Percentiles rank a stretch among this genome's conserved stretches.
These are phyloP conservation scores for Suhomyces taliae DNA, from an alignment of 1,139 yeast species.

Conservation along the genomic window DNA sequence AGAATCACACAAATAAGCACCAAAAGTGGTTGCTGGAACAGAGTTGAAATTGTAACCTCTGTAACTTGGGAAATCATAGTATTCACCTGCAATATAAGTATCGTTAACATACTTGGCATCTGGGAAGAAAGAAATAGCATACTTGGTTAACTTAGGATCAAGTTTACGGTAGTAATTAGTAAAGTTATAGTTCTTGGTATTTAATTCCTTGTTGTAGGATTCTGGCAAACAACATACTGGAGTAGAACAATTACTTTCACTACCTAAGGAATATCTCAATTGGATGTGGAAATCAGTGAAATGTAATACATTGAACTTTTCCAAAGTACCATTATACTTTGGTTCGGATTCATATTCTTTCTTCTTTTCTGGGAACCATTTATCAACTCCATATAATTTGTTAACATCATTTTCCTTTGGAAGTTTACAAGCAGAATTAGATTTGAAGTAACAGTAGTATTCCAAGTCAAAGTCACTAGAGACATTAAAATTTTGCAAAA, in stretches of 20 bases:
- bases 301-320: constrained; percentile 60
- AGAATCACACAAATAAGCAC: constrained; percentile 62
- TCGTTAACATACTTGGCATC: constrained; percentile 38
- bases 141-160: constrained; percentile 18
- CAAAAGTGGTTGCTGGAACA: constrained; percentile 60
- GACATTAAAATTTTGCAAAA: constrained; percentile 35
- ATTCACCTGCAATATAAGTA: constrained; percentile 40
- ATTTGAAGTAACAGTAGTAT: constrained; percentile 35
- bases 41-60: constrained; percentile 43
- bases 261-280: constrained; percentile 54
- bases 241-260: constrained; percentile 60
- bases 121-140: constrained; percentile 33
- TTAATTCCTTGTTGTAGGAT: constrained; percentile 32
- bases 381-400: constrained; percentile 24
- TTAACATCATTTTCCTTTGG: constrained; percentile 33
- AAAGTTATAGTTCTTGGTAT: constrained; percentile 32
- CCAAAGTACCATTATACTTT: constrained; percentile 17
- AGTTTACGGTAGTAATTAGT: constrained; percentile 24
- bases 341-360: constrained; percentile 27
- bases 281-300: constrained; percentile 65
- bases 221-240: constrained; percentile 52
- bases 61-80: constrained; percentile 35
- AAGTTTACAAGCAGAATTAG: constrained; percentile 24
- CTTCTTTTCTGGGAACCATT: constrained; percentile 36
- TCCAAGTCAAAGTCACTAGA: constrained; percentile 39